Conservation (phyloP, 129 eudicot genomes). For the Deinandra increscens region DNA sequence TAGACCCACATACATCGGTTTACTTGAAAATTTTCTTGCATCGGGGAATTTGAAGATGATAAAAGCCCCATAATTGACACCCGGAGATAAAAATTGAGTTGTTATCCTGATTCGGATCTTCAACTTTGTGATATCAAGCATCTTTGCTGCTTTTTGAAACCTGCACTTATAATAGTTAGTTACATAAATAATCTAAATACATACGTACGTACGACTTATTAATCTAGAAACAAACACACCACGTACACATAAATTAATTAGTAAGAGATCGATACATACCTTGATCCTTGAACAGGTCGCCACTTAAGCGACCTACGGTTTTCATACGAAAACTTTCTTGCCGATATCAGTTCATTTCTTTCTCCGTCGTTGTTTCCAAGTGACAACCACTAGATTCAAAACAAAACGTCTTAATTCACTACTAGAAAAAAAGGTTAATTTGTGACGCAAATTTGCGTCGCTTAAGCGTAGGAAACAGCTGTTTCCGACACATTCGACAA, state of each 20-base stretch:
- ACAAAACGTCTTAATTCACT: no score
- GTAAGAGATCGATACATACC: neutral
- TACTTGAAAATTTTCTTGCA: neutral
- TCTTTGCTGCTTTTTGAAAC: neutral
- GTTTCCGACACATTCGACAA: no score
- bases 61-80: neutral
- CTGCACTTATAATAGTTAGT: neutral
- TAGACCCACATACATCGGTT: neutral
- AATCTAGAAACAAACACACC: no score
- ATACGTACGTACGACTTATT: no score
- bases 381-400: constrained; percentile 5
- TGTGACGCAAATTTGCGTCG: no score
- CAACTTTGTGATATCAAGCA: neutral
- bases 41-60: neutral
- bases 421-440: no score
- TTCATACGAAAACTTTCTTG: neutral
- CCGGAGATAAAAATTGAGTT: neutral
- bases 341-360: neutral
- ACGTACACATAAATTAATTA: no score
- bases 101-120: neutral
- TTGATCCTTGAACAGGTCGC: neutral
- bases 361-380: neutral
- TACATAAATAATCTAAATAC: no score
- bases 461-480: no score
- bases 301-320: neutral